Evolutionary conservation across 208 protist genomes (phyloP).

Genomic region (Leishmania turanica): DNA sequence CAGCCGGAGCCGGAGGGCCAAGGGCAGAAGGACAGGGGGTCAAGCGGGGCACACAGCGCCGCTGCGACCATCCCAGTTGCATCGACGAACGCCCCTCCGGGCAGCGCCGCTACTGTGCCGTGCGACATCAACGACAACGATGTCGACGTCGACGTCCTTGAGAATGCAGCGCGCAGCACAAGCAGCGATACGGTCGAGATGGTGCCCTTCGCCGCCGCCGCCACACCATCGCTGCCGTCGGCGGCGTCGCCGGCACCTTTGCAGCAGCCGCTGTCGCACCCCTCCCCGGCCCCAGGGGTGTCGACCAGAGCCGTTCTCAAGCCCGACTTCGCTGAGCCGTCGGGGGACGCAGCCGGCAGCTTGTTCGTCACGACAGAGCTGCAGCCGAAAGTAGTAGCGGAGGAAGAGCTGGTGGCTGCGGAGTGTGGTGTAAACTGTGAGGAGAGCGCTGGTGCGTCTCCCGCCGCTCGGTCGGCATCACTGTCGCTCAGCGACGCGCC

Average conservation of each 20-base stretch:
- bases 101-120: neutral
- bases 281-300: neutral
- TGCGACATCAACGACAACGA: neutral
- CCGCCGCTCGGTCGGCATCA: neutral
- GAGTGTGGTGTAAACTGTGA: neutral
- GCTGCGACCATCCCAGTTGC: neutral
- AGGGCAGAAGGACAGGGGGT: neutral
- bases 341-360: neutral
- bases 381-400: neutral
- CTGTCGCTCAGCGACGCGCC: neutral
- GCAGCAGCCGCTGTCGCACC: neutral
- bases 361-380: neutral
- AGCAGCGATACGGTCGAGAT: neutral
- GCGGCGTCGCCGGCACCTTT: neutral
- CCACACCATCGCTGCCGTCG: neutral
- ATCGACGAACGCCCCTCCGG: neutral
- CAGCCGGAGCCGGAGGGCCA: neutral
- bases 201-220: neutral
- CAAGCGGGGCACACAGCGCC: neutral
- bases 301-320: neutral
- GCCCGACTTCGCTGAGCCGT: neutral
- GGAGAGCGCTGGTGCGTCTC: neutral
- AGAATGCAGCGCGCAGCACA: neutral
- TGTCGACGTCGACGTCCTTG: neutral
- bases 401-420: neutral